phyloP scores from a whole-genome alignment of 2,329 filamentous ascomycete genomes.

The Lasiodiplodia sp. region DNA sequence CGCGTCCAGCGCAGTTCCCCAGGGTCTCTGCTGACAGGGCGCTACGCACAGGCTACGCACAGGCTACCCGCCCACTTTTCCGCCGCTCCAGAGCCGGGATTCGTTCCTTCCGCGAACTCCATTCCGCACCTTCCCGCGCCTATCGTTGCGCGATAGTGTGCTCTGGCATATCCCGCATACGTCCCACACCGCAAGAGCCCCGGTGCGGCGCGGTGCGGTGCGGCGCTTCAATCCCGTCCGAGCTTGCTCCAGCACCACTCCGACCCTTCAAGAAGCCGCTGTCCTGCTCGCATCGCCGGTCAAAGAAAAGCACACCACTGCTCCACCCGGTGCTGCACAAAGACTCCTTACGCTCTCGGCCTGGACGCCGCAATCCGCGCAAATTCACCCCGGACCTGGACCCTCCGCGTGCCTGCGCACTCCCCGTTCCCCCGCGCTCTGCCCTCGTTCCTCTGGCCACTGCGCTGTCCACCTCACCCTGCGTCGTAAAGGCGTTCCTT shows the following conservation, averaged over 20 bases:
- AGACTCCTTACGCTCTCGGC: background rate
- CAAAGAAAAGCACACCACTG: background rate
- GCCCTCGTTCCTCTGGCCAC: conserved; percentile 2
- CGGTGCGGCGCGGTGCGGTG: conserved; percentile 9
- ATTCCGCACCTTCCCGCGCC: conserved; percentile 20
- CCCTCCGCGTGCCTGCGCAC: conserved; percentile 20
- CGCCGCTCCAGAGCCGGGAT: conserved; percentile 13
- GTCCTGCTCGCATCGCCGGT: background rate
- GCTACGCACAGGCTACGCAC: conserved; percentile 19
- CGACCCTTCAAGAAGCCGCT: conserved; percentile 3
- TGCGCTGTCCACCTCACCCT: conserved; percentile 18
- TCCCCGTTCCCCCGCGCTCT: background rate
- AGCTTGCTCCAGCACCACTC: conserved; percentile 17
- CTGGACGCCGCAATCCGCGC: conserved; percentile 11
- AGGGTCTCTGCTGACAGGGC: conserved; percentile 18
- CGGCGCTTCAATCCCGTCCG: conserved; percentile 11
- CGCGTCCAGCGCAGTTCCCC: conserved; percentile 5
- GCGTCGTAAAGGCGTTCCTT: conserved; percentile 5
- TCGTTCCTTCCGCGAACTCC: conserved; percentile 12
- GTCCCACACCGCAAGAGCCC: conserved; percentile 23
- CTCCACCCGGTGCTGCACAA: conserved; percentile 1
- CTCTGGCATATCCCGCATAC: background rate
- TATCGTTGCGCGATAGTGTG: conserved; percentile 25
- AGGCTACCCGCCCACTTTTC: conserved; percentile 14
- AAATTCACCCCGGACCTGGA: background rate